Evolutionary conservation across 2,329 filamentous ascomycete genomes (phyloP), one percentile per base, ranked within the genome.

Genomic region (Fusarium pseudoanthophilum): DNA sequence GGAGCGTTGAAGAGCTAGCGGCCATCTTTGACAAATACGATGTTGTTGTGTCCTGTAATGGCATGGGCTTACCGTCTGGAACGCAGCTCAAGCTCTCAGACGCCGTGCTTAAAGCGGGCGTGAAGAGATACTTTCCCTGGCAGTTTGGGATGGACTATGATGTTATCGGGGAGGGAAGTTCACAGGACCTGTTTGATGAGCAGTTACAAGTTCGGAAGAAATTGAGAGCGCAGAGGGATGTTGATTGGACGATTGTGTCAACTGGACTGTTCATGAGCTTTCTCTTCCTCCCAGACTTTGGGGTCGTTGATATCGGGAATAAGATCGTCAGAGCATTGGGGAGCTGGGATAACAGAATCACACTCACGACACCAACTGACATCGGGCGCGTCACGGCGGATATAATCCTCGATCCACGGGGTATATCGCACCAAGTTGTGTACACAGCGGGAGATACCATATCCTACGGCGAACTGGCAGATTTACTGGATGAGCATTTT

Each of bases 91-190:
- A 91, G 74, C 81, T 93, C 24, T 81, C 87, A 0, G 76, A 83
- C 16, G 90, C 91, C 1, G 87, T 86, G 0, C 80, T 93, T 0
- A 78, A 80, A 16, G 89, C 87, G 0, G 80, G 82, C 0, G 85
- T 87, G 0, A 73, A 80, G 20, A 82, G 87, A 2, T 93, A 87
- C 77, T 85, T 93, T 24, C 92, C 92, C 1, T 94, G 92, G 92
- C 92, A 94, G 79, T 93, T 91, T 78, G 92, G 92, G 2, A 88
- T 93, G 30, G 90, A 94, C 77, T 94, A 93, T 80, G 91, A 93
- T 64, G 78, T 83, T 34, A 88, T 93, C 21, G 90, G 90, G 0
- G 79, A 82, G 1, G 87, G 87, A 0, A 89, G 87, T 32, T 83
- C 87, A 48, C 91, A 92, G 79, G 87, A 90, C 39, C 77, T 93